Conservation (phyloP, 2,329 filamentous ascomycete genomes). For the Ophiostoma sp. region DNA sequence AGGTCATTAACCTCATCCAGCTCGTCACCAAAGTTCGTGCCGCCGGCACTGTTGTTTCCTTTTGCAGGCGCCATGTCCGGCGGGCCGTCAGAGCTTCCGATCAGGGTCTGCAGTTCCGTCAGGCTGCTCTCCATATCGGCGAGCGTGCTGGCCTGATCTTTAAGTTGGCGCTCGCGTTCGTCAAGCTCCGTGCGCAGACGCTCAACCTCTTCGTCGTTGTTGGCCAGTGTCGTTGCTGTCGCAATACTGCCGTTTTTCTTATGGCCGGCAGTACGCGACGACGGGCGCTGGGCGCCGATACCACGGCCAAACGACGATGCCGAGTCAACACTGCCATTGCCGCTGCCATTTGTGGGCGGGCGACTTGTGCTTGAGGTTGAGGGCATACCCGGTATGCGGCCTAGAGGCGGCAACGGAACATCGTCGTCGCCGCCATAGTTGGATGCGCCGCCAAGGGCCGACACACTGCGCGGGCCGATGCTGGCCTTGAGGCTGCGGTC, state of each 20-base stretch:
- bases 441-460: slow-evolving; percentile 48
- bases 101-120: slow-evolving; percentile 66
- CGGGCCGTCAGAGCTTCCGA: slow-evolving; percentile 52
- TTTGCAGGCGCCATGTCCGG: slow-evolving; percentile 31
- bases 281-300: slow-evolving; percentile 39
- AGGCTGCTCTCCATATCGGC: slow-evolving; percentile 86
- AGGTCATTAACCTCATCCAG: slow-evolving; percentile 51
- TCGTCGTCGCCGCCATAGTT: slow-evolving; percentile 51
- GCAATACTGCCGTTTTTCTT: slow-evolving; percentile 26
- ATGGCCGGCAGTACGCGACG: slow-evolving; percentile 33
- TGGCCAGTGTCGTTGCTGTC: slow-evolving; percentile 16
- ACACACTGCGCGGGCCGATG: slow-evolving; percentile 53
- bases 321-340: slow-evolving; percentile 31
- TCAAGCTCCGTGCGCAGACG: slow-evolving; percentile 67
- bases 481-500: slow-evolving; percentile 46
- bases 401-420: slow-evolving; percentile 46
- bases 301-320: slow-evolving; percentile 50
- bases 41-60: slow-evolving; percentile 30
- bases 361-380: slow-evolving; percentile 37
- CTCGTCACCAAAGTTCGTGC: slow-evolving; percentile 25
- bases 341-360: slow-evolving; percentile 40
- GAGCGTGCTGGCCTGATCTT: slow-evolving; percentile 75
- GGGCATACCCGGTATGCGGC: slow-evolving; percentile 33
- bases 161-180: slow-evolving; percentile 80
- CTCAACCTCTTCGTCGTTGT: slow-evolving; percentile 65